These are phyloP conservation scores for Lipomyces yarrowii DNA, from an alignment of 1,139 yeast genomes.

Conservation along the genomic window DNA sequence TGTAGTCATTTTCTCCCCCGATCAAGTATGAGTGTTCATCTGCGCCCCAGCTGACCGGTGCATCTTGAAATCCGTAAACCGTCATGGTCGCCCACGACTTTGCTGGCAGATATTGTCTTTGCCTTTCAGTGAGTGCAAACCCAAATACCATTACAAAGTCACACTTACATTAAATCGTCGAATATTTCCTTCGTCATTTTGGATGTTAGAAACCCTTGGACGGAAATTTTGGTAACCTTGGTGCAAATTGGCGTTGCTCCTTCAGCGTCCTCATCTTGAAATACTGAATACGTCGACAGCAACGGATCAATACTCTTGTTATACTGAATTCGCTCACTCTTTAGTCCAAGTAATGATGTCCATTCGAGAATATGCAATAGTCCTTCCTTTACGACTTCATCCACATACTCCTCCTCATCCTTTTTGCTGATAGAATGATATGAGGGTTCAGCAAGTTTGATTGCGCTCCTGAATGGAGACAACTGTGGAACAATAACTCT, in stretches of 20 bases:
- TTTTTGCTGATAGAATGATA: not conserved
- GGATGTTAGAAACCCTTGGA: slow-evolving; percentile 20
- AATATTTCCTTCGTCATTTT: slow-evolving; percentile 5
- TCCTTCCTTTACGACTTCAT: slow-evolving; percentile 17
- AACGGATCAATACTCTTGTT: slow-evolving; percentile 10
- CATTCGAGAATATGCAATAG: slow-evolving; percentile 25
- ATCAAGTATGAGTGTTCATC: slow-evolving; percentile 24
- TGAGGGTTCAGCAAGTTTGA: not conserved
- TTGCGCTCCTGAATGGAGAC: slow-evolving; percentile 11
- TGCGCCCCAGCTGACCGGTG: slow-evolving; percentile 30
- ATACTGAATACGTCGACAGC: slow-evolving; percentile 25
- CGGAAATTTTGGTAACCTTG: slow-evolving; percentile 4
- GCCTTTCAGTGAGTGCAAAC: not conserved
- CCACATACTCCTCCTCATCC: not conserved
- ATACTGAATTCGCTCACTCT: slow-evolving; percentile 9
- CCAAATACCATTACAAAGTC: not conserved
- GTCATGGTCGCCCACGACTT: slow-evolving; percentile 20
- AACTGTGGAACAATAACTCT: slow-evolving; percentile 18
- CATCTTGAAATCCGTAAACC: slow-evolving; percentile 30
- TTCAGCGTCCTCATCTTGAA: slow-evolving; percentile 13
- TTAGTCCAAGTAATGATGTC: slow-evolving; percentile 18
- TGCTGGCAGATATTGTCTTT: slow-evolving; percentile 6
- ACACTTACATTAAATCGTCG: slow-evolving; percentile 16
- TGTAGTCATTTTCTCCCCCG: slow-evolving; percentile 26
- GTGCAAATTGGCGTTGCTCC: not conserved